Conservation (phyloP, 768 basidiomycete species). For the Suillus ampliporus region DNA sequence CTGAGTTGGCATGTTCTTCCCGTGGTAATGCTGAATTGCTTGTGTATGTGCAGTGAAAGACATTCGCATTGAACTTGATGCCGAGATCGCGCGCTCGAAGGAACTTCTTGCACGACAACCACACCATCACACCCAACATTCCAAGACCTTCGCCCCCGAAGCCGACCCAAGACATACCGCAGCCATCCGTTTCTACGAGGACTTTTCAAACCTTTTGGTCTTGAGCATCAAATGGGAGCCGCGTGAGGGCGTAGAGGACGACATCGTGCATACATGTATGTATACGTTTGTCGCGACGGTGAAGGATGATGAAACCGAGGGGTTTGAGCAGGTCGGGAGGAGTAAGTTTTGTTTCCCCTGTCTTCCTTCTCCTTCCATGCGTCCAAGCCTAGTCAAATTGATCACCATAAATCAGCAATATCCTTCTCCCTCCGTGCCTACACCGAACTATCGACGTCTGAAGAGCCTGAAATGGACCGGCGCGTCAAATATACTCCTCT, state of each 20-base stretch:
- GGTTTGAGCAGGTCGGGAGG: constrained; percentile 41
- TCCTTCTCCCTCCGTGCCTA: constrained; percentile 62
- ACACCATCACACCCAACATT: constrained; percentile 39
- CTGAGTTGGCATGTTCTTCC: not conserved
- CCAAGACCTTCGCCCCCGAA: constrained; percentile 45
- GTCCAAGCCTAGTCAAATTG: constrained; percentile 15
- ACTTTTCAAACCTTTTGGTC: constrained; percentile 81
- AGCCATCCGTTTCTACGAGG: constrained; percentile 82
- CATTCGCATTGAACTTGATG: constrained; percentile 58
- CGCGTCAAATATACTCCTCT: constrained; percentile 62
- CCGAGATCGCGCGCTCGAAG: constrained; percentile 64
- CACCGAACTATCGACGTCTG: constrained; percentile 42
- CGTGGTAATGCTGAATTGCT: constrained; percentile 10
- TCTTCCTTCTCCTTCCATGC: not conserved
- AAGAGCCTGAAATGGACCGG: constrained; percentile 39
- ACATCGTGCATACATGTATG: constrained; percentile 68
- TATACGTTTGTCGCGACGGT: constrained; percentile 56
- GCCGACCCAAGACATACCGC: constrained; percentile 60
- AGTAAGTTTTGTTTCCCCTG: constrained; percentile 23
- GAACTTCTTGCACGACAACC: constrained; percentile 47
- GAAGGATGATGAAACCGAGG: constrained; percentile 33
- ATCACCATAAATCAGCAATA: constrained; percentile 48
- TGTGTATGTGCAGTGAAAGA: constrained; percentile 49
- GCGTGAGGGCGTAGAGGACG: constrained; percentile 50
- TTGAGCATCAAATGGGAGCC: constrained; percentile 58